Conservation (phyloP, 768 basidiomycete species). For the Boletus reticulatus region DNA sequence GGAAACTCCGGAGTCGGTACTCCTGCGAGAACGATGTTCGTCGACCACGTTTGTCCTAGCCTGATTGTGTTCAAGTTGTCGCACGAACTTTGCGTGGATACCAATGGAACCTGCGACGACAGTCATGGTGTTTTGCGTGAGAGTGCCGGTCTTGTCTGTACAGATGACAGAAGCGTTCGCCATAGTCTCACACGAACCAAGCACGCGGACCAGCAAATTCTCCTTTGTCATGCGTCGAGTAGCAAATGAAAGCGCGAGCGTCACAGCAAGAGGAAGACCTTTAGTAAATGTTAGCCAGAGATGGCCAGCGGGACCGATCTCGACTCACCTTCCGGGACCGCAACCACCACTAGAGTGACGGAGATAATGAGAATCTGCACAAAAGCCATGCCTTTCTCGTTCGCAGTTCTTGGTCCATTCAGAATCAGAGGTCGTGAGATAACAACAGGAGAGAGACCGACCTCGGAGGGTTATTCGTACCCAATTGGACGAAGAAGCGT, state of each 20-base stretch:
- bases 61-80: conserved; percentile 67
- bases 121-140: conserved; percentile 94
- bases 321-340: conserved; percentile 72
- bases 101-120: conserved; percentile 96
- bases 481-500: conserved; percentile 90
- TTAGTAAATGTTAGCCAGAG: conserved; percentile 1
- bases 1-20: conserved; percentile 27
- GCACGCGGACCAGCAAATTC: conserved; percentile 91
- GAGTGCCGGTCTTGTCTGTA: conserved; percentile 95
- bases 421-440: conserved; percentile 7
- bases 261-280: conserved; percentile 95
- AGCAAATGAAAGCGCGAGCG: conserved; percentile 93
- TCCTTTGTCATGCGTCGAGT: conserved; percentile 98
- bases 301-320: neutral
- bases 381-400: conserved; percentile 85
- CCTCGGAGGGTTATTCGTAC: conserved; percentile 55
- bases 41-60: conserved; percentile 71
- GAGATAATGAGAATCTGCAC: conserved; percentile 93
- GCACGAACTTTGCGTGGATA: conserved; percentile 92
- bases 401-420: conserved; percentile 50
- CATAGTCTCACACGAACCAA: conserved; percentile 98
- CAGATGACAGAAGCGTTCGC: conserved; percentile 95
- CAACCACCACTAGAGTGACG: conserved; percentile 88
- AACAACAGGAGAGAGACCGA: conserved; percentile 24
- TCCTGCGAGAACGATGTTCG: conserved; percentile 32